Percentiles rank a stretch among this genome's conserved stretches.
Evolutionary conservation across 2,329 filamentous ascomycete genomes (phyloP).

Genomic region (Aspergillus alliaceus): DNA sequence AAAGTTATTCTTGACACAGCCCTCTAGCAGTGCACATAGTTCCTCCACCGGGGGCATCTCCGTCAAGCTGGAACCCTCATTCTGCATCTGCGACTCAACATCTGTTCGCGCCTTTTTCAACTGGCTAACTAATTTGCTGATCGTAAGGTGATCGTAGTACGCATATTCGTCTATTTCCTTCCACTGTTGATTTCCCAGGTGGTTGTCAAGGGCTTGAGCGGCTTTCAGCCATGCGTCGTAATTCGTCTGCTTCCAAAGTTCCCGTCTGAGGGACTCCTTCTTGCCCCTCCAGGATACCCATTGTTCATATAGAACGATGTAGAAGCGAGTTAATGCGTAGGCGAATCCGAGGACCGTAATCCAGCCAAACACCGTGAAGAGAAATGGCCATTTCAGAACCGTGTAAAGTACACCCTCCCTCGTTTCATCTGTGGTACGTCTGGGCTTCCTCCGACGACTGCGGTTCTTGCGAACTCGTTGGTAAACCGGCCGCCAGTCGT

Average conservation of each 20-base stretch:
- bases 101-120: constrained; percentile 53
- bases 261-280: constrained; percentile 68
- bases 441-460: constrained; percentile 44
- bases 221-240: constrained; percentile 83
- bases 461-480: constrained; percentile 61
- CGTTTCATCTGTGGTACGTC: constrained; percentile 80
- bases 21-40: constrained; percentile 74
- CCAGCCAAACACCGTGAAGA: constrained; percentile 79
- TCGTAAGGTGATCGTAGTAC: constrained; percentile 86
- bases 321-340: constrained; percentile 80
- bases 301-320: constrained; percentile 91
- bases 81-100: constrained; percentile 37
- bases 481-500: constrained; percentile 91
- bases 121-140: constrained; percentile 74
- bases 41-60: constrained; percentile 65
- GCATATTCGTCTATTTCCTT: constrained; percentile 58
- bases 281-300: constrained; percentile 84
- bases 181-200: constrained; percentile 68
- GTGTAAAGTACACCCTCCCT: constrained; percentile 89
- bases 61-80: constrained; percentile 19
- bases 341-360: constrained; percentile 69
- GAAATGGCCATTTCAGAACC: constrained; percentile 86
- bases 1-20: constrained; percentile 97
- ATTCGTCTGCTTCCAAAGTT: constrained; percentile 68
- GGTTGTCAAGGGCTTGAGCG: constrained; percentile 75